Evolutionary conservation across 306 rosid species (phyloP).

Genomic region (Acacia melanoxylon): DNA sequence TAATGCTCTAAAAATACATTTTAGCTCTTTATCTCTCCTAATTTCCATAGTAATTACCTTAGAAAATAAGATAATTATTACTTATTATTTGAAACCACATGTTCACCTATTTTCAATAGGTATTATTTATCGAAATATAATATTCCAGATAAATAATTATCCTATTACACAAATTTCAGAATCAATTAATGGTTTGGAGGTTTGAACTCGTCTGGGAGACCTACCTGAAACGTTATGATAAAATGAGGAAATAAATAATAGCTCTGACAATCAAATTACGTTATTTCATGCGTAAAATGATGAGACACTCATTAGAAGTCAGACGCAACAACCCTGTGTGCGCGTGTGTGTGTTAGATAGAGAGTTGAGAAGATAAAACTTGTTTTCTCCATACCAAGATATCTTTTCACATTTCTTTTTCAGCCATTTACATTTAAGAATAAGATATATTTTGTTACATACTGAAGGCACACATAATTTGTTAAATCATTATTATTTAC

Average conservation of each 20-base stretch:
- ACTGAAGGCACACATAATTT: neutral
- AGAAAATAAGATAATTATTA: no score
- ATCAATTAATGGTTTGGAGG: constrained; percentile 45
- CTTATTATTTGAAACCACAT: no score
- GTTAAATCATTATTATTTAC: neutral
- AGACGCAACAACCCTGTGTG: neutral
- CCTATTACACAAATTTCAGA: no score
- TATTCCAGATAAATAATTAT: no score
- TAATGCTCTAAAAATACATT: no score
- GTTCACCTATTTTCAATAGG: no score
- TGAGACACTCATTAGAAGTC: neutral
- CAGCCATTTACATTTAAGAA: neutral
- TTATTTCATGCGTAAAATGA: neutral
- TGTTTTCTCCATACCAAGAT: neutral
- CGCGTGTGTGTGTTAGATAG: neutral
- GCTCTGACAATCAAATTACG: neutral
- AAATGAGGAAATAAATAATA: constrained; percentile 17
- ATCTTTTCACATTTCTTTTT: neutral
- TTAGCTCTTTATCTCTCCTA: no score
- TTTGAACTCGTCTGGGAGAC: constrained; percentile 41
- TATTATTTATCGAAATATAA: no score
- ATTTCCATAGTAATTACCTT: no score
- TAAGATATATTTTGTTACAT: neutral
- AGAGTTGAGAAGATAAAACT: neutral
- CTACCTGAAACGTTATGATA: constrained; percentile 48